phyloP scores from a whole-genome alignment of 164 flowering plant species.

The Euptelea pleiosperma region DNA sequence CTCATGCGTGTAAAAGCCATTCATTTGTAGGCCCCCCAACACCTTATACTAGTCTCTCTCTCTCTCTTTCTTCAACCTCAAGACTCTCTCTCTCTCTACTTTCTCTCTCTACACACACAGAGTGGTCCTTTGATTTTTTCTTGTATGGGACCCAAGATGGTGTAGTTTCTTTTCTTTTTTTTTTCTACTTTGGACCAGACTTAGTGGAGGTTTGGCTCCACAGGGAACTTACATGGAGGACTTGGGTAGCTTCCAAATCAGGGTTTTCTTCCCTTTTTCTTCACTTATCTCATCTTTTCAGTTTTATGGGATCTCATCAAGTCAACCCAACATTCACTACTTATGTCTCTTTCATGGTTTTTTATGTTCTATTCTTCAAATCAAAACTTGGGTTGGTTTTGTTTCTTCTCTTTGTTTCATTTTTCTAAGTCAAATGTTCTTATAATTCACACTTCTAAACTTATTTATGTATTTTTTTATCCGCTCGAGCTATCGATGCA shows the following conservation, averaged over 20 bases:
- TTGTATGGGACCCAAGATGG: conserved; percentile 4
- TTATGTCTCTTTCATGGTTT: conserved; percentile 32
- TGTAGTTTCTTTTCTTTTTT: conserved; percentile 19
- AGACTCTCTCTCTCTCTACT: conserved; percentile 25
- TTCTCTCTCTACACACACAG: conserved; percentile 20
- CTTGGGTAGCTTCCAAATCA: conserved; percentile 21
- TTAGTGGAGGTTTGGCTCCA: conserved; percentile 40
- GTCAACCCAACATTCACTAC: conserved; percentile 44
- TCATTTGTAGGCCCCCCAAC: conserved; percentile 33
- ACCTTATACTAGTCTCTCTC: conserved; percentile 1
- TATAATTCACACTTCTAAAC: conserved; percentile 9
- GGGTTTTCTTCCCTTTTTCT: conserved; percentile 9
- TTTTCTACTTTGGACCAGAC: conserved; percentile 19
- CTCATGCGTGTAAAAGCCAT: conserved; percentile 49
- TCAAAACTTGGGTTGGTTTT: conserved; percentile 8
- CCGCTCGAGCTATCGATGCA: too few relatives aligned
- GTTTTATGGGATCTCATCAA: conserved; percentile 15
- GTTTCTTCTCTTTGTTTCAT: conserved; percentile 16
- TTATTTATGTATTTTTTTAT: too few relatives aligned
- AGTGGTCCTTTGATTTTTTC: conserved; percentile 20
- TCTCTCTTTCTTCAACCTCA: conserved; percentile 19
- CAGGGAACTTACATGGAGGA: conserved; percentile 19
- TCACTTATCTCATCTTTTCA: conserved; percentile 11
- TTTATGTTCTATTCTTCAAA: conserved; percentile 13
- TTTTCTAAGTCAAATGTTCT: conserved; percentile 22